phyloP scores from a whole-genome alignment of 2,329 filamentous ascomycete genomes.

The Xylaria sp. region DNA sequence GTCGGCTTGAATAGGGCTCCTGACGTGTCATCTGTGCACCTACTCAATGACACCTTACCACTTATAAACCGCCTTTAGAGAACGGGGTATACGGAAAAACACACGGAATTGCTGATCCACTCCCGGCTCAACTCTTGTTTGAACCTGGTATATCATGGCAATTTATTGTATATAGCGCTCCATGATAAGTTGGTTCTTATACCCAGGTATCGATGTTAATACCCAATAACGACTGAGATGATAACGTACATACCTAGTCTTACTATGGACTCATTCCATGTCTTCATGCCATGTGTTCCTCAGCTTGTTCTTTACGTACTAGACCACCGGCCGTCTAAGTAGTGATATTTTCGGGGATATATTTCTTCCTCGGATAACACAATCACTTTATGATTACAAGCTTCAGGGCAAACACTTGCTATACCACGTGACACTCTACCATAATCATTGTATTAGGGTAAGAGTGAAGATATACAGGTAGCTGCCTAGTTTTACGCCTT shows the following conservation, averaged over 20 bases:
- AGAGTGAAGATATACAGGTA: not conserved
- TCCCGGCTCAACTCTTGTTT: not conserved
- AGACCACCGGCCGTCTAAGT: not conserved
- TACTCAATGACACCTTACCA: not conserved
- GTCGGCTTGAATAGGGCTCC: not conserved
- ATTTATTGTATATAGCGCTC: constrained; percentile 15
- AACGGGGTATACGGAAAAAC: not conserved
- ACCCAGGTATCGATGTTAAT: constrained; percentile 23
- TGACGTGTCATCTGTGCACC: not conserved
- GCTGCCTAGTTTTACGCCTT: not conserved
- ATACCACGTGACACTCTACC: not conserved
- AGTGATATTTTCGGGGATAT: not conserved
- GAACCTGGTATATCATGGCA: constrained; percentile 11
- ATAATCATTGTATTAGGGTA: not conserved
- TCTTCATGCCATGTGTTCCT: not conserved
- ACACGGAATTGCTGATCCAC: not conserved
- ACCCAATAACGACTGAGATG: constrained; percentile 11
- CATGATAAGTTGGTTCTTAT: constrained; percentile 10
- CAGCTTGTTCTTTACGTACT: not conserved
- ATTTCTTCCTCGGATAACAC: constrained; percentile 1
- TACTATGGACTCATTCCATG: not conserved
- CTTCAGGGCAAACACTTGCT: not conserved
- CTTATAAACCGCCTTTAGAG: not conserved
- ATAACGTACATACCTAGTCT: not conserved
- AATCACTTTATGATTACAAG: not conserved